Base-by-base conservation (phyloP, 2,329 filamentous ascomycete genomes). In the Zopfia rhizophila region DNA sequence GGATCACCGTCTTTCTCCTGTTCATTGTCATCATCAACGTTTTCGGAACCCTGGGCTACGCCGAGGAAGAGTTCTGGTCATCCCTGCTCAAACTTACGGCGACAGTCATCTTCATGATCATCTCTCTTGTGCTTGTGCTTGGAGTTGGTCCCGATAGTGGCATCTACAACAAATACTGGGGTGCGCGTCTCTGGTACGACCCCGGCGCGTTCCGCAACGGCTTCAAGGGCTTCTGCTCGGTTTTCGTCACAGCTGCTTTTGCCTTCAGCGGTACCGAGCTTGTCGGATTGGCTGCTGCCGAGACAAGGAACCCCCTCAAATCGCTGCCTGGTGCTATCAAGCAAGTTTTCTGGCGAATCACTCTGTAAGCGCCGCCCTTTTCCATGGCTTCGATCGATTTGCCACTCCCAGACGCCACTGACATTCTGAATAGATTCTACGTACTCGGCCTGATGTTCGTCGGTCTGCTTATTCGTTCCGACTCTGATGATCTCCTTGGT, bases 221-320 rank as follows among this genome's bases (percentile, higher is more conserved):
- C 5, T 86, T 87, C 75, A 81, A 84, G 68, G 84, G 84, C 28
- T 80, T 86, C 59, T 86, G 82, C 66, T 76, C 77, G 47, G 82
- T 85, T 31, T 86, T 86, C 58, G 82, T 86, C 45, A 85, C 82
- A 19, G 82, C 82, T 13, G 81, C 83, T 3, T 86, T 86, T 56
- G 76, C 82, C 35, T 86, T 85, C 65, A 77, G 79, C 31, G 83
- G 84, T 54, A 85, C 82, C 17, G 84, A 86, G 66, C 70, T 86
- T 25, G 81, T 84, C 30, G 83, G 83, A 63, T 71, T 85, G 31
- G 81, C 82, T 17, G 82, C 82, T 27, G 82, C 82, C 16, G 82
- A 85, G 65, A 81, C 82, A 7, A 72, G 72, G 14, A 82, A 84
- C 52, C 82, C 82, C 24, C 72, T 76, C 46, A 82, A 75, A 56